Evolutionary conservation across 2,329 filamentous ascomycete genomes (phyloP).

Genomic region (Pyrenophora tritici-repentis): DNA sequence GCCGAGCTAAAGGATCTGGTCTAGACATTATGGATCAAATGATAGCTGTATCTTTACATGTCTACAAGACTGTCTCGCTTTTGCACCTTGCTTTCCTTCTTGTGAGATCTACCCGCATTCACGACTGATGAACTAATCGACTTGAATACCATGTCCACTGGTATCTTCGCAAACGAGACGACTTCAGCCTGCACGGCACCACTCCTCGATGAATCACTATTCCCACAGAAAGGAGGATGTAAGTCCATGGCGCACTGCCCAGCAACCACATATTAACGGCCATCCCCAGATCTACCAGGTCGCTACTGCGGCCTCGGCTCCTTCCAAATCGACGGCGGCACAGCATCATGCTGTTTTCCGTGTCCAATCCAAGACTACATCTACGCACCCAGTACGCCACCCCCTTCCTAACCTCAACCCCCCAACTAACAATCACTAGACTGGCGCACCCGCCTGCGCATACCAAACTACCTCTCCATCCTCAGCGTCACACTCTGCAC

Average conservation of each 20-base stretch:
- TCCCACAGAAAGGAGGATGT: constrained; percentile 29
- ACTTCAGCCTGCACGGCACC: constrained; percentile 24
- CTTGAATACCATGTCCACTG: neutral
- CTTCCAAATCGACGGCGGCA: constrained; percentile 45
- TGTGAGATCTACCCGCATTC: neutral
- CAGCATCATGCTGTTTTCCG: constrained; percentile 74
- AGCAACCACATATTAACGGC: too few relatives aligned
- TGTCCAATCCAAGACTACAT: constrained; percentile 81
- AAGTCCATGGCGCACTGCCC: constrained; percentile 4
- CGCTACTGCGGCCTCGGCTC: constrained; percentile 58
- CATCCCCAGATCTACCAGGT: constrained; percentile 50
- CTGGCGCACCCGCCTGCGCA: constrained; percentile 43
- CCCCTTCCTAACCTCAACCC: neutral
- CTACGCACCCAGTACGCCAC: constrained; percentile 57
- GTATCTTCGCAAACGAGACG: constrained; percentile 22
- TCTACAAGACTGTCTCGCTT: neutral
- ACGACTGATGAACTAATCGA: too few relatives aligned
- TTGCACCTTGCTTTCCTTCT: neutral
- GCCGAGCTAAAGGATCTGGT: neutral
- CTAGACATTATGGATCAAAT: neutral
- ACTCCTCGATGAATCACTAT: constrained; percentile 28
- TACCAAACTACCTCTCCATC: constrained; percentile 79
- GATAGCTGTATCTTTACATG: neutral
- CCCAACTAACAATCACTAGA: constrained; percentile 13
- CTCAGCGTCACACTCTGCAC: constrained; percentile 69